phyloP scores from a whole-genome alignment of 2,329 filamentous ascomycete species.

The Xylaria sp. region DNA sequence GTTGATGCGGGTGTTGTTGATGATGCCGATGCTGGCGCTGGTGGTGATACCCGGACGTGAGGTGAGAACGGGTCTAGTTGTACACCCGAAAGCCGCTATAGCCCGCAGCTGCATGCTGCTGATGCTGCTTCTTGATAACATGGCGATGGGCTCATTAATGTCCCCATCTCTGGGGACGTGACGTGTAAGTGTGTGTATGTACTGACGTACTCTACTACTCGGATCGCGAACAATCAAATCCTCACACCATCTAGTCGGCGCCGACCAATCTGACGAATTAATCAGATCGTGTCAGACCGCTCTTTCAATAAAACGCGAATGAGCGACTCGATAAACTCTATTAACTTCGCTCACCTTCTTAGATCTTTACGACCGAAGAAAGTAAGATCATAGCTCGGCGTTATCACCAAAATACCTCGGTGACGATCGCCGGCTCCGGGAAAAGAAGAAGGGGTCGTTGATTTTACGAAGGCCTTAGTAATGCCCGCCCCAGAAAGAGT shows the following conservation, averaged over 20 bases:
- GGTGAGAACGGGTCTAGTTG: conserved; percentile 5
- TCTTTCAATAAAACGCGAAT: conserved; percentile 8
- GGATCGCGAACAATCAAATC: not conserved
- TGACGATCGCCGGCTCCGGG: not conserved
- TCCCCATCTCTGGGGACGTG: conserved; percentile 20
- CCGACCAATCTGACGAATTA: conserved; percentile 3
- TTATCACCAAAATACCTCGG: conserved; percentile 19
- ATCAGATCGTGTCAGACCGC: not conserved
- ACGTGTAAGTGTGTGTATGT: not conserved
- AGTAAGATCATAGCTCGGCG: not conserved
- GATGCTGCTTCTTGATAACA: conserved; percentile 42
- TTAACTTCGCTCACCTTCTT: not conserved
- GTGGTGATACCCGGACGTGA: not conserved
- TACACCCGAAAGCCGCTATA: conserved; percentile 3
- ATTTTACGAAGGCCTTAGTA: conserved; percentile 26
- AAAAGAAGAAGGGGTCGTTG: not conserved
- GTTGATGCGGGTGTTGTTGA: not conserved
- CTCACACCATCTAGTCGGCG: not conserved
- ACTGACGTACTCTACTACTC: not conserved
- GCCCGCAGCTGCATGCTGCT: conserved; percentile 31
- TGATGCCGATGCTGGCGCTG: not conserved
- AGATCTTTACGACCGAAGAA: not conserved
- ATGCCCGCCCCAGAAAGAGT: not conserved
- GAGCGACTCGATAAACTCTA: conserved; percentile 4
- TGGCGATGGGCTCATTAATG: conserved; percentile 26